phyloP scores from a whole-genome alignment of 2,329 filamentous ascomycete genomes.

The Stagonosporopsis cucurbitacearum region DNA sequence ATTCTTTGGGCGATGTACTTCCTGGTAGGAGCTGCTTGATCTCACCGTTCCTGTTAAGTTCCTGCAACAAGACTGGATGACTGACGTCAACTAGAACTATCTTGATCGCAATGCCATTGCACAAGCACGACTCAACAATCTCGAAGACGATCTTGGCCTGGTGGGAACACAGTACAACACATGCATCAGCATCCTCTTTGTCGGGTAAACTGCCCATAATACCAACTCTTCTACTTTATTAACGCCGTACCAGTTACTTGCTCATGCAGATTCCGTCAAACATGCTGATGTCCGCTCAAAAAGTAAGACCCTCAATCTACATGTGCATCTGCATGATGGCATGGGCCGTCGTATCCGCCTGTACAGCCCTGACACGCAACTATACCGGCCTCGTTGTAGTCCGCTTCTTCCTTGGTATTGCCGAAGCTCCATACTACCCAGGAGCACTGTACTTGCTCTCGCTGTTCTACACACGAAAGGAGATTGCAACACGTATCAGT shows the following conservation, averaged over 20 bases:
- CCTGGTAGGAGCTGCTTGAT: conserved; percentile 12
- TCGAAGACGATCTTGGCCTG: conserved; percentile 60
- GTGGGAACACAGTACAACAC: conserved; percentile 36
- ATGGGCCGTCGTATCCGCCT: conserved; percentile 43
- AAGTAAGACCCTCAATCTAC: conserved; percentile 43
- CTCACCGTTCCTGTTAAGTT: not conserved
- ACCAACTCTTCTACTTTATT: not conserved
- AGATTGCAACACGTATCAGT: conserved; percentile 34
- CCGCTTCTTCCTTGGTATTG: conserved; percentile 40
- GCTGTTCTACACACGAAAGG: conserved; percentile 68
- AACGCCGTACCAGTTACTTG: conserved; percentile 19
- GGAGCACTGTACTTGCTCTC: conserved; percentile 66
- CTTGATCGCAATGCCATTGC: conserved; percentile 69
- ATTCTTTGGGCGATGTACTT: conserved; percentile 50
- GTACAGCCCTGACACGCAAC: conserved; percentile 35
- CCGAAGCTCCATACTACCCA: conserved; percentile 59
- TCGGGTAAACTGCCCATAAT: conserved; percentile 9
- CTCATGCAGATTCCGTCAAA: conserved; percentile 51
- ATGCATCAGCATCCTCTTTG: conserved; percentile 50
- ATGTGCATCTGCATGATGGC: conserved; percentile 38
- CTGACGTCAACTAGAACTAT: conserved; percentile 24
- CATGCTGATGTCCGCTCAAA: conserved; percentile 50
- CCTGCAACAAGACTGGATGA: not conserved
- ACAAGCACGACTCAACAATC: conserved; percentile 65
- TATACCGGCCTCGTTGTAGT: conserved; percentile 39